phyloP scores from a whole-genome alignment of 73 alveolate species.

The Paramecium sexaurelia region DNA sequence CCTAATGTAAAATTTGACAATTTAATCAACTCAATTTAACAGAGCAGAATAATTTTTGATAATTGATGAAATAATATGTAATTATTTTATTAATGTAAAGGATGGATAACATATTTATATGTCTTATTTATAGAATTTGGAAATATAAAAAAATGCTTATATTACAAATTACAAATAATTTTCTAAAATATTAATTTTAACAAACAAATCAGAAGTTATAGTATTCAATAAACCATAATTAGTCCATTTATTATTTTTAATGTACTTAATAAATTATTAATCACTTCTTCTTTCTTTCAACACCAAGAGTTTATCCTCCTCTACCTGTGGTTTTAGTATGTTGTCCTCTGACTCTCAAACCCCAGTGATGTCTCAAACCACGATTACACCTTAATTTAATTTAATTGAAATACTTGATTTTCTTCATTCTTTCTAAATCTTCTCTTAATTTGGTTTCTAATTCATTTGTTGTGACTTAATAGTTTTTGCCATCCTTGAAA shows the following conservation, averaged over 20 bases:
- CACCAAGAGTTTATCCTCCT: conserved; percentile 98
- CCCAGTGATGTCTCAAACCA: conserved; percentile 98
- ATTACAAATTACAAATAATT: too few relatives aligned
- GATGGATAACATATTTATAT: too few relatives aligned
- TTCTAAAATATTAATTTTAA: not conserved
- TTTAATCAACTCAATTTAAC: too few relatives aligned
- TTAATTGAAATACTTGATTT: conserved; percentile 77
- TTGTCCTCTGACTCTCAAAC: conserved; percentile 99
- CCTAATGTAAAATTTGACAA: too few relatives aligned
- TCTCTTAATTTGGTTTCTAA: conserved; percentile 96
- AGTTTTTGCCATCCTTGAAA: conserved; percentile 91
- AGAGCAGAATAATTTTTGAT: too few relatives aligned
- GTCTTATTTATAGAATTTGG: too few relatives aligned
- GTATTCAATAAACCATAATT: not conserved
- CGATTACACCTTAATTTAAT: conserved; percentile 79
- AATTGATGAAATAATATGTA: too few relatives aligned
- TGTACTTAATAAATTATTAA: conserved; percentile 32
- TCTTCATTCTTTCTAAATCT: conserved; percentile 99
- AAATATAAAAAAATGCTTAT: too few relatives aligned
- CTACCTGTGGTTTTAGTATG: conserved; percentile 99
- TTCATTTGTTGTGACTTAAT: conserved; percentile 92
- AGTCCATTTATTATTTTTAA: conserved; percentile 28
- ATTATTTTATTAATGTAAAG: too few relatives aligned
- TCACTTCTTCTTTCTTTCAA: conserved; percentile 94
- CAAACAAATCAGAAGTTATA: not conserved